Percentiles rank a stretch among this genome's conserved stretches.
Evolutionary conservation across 176 grass and related monocot species (phyloP).

Genomic region (Ampelocalamus luodianensis): DNA sequence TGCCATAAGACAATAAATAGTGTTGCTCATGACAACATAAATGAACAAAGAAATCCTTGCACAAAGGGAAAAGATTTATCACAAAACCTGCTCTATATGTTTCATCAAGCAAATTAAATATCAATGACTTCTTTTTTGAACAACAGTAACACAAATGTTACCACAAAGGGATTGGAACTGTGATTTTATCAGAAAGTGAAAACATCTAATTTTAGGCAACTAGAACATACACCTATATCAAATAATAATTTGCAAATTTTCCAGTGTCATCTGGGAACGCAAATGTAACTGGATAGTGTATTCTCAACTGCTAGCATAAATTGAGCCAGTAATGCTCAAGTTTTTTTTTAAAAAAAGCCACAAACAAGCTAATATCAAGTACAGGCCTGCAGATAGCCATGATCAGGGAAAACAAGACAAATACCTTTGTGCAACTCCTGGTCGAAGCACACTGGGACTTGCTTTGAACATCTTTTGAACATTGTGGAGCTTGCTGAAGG

Average conservation of each 20-base stretch:
- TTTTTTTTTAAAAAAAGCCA: too few relatives aligned
- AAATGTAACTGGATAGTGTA: not conserved
- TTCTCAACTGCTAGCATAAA: not conserved
- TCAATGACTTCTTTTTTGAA: not conserved
- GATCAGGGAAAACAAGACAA: not conserved
- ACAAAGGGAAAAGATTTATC: not conserved
- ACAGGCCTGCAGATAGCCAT: not conserved
- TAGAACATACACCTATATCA: not conserved
- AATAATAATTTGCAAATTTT: not conserved
- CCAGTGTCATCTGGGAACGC: not conserved
- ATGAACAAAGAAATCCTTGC: not conserved
- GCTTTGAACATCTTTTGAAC: slow-evolving; percentile 65
- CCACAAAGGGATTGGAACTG: not conserved
- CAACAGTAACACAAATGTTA: not conserved
- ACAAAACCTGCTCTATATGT: not conserved
- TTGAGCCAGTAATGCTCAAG: not conserved
- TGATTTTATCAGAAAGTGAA: not conserved
- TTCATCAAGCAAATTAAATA: not conserved
- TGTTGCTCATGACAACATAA: not conserved
- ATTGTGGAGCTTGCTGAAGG: slow-evolving; percentile 49
- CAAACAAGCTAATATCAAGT: not conserved
- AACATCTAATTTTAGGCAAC: not conserved
- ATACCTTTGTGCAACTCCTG: slow-evolving; percentile 94
- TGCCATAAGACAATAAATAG: not conserved
- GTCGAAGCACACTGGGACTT: slow-evolving; percentile 64